Conservation (phyloP, 75 land plant genomes). For the Gnetum montanum region DNA sequence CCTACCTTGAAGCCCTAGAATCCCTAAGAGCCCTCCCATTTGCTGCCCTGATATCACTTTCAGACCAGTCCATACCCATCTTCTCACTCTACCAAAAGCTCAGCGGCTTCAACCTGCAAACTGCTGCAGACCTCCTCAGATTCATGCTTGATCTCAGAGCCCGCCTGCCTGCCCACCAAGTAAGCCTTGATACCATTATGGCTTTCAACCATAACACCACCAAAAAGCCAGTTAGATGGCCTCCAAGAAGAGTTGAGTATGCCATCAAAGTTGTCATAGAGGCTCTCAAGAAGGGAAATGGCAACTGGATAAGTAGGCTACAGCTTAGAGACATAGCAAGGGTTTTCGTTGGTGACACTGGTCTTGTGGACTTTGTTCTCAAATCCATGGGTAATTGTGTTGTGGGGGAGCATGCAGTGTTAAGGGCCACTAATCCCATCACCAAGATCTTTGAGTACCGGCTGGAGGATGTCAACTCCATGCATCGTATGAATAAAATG, state of each 20-base stretch:
- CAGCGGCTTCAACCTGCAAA: constrained; percentile 37
- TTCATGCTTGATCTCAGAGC: constrained; percentile 62
- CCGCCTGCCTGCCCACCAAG: constrained; percentile 15
- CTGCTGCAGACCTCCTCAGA: constrained; percentile 60
- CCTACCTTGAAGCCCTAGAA: constrained; percentile 60
- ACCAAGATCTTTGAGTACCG: constrained; percentile 59
- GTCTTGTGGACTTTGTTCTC: constrained; percentile 72
- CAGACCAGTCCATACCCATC: constrained; percentile 15
- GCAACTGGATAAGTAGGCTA: constrained; percentile 55
- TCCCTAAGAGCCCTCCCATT: constrained; percentile 11
- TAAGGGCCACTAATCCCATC: constrained; percentile 42
- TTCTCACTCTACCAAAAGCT: constrained; percentile 30
- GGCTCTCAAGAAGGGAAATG: constrained; percentile 40
- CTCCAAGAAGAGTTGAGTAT: constrained; percentile 44
- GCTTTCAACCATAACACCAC: constrained; percentile 6
- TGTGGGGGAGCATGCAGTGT: constrained; percentile 41
- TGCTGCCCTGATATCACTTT: background rate
- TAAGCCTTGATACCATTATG: constrained; percentile 3
- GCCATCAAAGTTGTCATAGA: constrained; percentile 77
- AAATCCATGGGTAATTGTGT: constrained; percentile 62
- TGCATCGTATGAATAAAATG: no score
- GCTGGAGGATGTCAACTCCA: constrained; percentile 35
- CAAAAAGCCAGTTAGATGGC: constrained; percentile 63
- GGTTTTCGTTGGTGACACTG: constrained; percentile 76
- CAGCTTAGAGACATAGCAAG: constrained; percentile 75